Evolutionary conservation across 768 basidiomycete genomes (phyloP), one percentile per base, ranked within the genome.

Genomic region (Lentinula guzmanii): DNA sequence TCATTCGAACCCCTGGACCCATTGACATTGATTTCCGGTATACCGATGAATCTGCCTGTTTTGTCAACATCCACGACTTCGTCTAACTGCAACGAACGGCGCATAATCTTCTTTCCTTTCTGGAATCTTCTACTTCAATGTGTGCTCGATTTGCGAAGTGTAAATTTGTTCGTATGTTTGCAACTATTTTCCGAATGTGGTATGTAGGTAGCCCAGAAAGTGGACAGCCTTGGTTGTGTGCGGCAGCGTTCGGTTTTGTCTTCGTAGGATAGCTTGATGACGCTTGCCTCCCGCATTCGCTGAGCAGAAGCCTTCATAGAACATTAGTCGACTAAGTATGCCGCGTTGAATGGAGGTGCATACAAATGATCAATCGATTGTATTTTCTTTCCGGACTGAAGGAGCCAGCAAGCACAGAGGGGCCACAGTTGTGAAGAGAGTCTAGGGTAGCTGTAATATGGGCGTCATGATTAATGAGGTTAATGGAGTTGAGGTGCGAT

Each of bases 11-110:
- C 24, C 24, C 21, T 43, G 15, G 55, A 28, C 6, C 24, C 28
- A 56, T 56, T 41, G 13, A 56, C 55, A n/a, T 56, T 56, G 24
- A 56, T 56, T 35, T 56, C 55, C 13, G 55, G 55, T 18, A 56
- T 56, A 43, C 24, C 37, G 42, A 56, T 56, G 28, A 56, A 43
- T 18, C 45, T 56, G n/a, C 55, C 55, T 5, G 55, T 56, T 9
- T 56, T 41, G 41, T 56, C 55, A 21, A 56, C 55, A 28, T 56
- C 41, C 4, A 56, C 55, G 18, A 56, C 55, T 21, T 56, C 31
- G 7, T 41, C 41, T 33, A 56, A 28, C 13, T 56, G 55, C 9
- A 56, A 21, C 9, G 55, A 56, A 7, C 31, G 39, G 5, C 55
- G 55, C 41, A 56, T 37, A 5, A 41, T 48, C 7, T 21, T 54